Conservation (phyloP, 2,329 filamentous ascomycete species). For the Alternaria triticimaculans region DNA sequence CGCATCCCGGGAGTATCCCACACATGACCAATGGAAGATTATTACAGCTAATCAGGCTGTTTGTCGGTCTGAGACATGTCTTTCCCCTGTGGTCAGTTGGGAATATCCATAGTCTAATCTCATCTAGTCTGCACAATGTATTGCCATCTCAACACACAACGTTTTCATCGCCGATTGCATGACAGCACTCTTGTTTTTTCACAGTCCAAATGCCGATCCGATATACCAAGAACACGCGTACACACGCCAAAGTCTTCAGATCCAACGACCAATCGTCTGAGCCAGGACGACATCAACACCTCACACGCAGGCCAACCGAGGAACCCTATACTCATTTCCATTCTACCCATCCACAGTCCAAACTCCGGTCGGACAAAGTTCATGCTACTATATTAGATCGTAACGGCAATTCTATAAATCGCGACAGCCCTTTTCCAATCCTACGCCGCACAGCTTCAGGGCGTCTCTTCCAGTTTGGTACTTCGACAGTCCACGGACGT, state of each 20-base stretch:
- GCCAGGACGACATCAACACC: background rate
- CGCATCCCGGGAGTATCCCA: background rate
- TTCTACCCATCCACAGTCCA: background rate
- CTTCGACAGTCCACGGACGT: background rate
- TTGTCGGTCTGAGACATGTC: background rate
- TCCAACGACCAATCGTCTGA: background rate
- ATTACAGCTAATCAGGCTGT: background rate
- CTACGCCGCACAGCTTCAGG: slow-evolving; percentile 17
- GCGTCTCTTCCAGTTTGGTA: background rate
- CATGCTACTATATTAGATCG: slow-evolving; percentile 1
- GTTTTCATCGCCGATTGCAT: background rate
- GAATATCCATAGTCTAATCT: background rate
- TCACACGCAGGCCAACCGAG: background rate
- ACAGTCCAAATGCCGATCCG: background rate
- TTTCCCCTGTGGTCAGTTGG: background rate
- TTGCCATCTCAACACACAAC: background rate
- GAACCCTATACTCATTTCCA: background rate
- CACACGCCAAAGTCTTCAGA: background rate
- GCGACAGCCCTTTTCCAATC: background rate
- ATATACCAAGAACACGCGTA: background rate
- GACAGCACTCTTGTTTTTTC: background rate
- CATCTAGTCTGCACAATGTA: background rate
- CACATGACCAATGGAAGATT: slow-evolving; percentile 16
- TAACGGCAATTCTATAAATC: background rate
- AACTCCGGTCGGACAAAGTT: background rate